phyloP scores from a whole-genome alignment of 345 rosid genomes.

The Pelargonium nanum region DNA sequence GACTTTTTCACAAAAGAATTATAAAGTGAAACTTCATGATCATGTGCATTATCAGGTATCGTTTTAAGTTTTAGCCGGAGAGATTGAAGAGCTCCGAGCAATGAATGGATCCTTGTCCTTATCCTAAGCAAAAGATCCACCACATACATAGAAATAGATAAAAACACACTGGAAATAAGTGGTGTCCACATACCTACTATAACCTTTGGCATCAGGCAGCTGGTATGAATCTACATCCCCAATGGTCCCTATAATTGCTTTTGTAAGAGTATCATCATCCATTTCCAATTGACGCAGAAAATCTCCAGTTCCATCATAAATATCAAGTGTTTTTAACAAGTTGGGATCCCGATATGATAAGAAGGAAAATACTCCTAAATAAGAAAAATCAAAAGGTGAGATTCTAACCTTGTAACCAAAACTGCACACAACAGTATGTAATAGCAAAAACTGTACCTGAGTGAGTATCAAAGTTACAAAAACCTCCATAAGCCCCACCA shows the following conservation, averaged over 20 bases:
- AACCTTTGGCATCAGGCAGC: slow-evolving; percentile 98
- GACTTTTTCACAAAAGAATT: neutral
- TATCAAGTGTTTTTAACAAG: slow-evolving; percentile 76
- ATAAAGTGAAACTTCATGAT: neutral
- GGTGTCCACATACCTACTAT: slow-evolving; percentile 56
- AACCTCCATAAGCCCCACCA: slow-evolving; percentile 99
- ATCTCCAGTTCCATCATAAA: slow-evolving; percentile 77
- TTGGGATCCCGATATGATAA: slow-evolving; percentile 92
- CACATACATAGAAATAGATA: neutral
- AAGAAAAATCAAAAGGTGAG: slow-evolving; percentile 12
- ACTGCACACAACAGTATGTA: slow-evolving; percentile 3
- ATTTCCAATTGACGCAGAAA: slow-evolving; percentile 68
- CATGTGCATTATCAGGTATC: neutral
- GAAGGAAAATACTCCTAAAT: slow-evolving; percentile 67
- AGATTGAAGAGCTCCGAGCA: no score
- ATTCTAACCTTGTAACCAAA: neutral
- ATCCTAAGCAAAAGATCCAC: neutral
- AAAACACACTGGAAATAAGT: neutral
- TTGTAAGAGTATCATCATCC: slow-evolving; percentile 77
- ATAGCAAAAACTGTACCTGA: slow-evolving; percentile 42
- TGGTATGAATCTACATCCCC: slow-evolving; percentile 95
- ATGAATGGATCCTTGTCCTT: no score
- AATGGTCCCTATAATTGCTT: slow-evolving; percentile 92
- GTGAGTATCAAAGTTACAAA: slow-evolving; percentile 85
- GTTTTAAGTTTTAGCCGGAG: neutral